phyloP scores from a whole-genome alignment of 2,329 filamentous ascomycete species.

The Beauveria scarabaeidicola region DNA sequence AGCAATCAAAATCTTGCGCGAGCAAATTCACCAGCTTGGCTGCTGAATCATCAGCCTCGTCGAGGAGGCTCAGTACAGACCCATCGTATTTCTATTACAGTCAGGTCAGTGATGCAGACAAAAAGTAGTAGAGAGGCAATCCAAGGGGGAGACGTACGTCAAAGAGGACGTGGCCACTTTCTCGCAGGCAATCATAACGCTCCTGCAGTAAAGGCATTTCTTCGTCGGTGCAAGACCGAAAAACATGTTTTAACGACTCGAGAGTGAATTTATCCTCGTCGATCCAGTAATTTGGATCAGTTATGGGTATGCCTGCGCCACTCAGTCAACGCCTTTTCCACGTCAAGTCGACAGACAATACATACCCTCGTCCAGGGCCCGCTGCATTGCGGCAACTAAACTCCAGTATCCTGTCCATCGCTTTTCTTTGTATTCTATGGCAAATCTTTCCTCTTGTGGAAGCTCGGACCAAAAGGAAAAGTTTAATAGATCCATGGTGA shows the following conservation, averaged over 20 bases:
- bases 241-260: constrained; percentile 65
- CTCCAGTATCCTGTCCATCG: constrained; percentile 95
- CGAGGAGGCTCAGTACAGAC: constrained; percentile 64
- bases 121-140: not conserved
- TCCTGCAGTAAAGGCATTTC: constrained; percentile 77
- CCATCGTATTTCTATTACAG: constrained; percentile 60
- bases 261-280: constrained; percentile 68
- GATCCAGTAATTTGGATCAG: constrained; percentile 78
- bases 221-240: constrained; percentile 78
- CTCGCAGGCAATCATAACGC: constrained; percentile 68
- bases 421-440: constrained; percentile 71
- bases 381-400: constrained; percentile 75
- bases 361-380: constrained; percentile 75
- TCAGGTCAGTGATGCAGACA: not conserved
- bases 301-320: constrained; percentile 69
- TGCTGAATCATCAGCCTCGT: constrained; percentile 68
- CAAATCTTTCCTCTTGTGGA: constrained; percentile 63
- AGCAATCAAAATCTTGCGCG: constrained; percentile 73
- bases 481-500: constrained; percentile 93
- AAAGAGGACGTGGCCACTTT: constrained; percentile 73
- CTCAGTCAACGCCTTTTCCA: constrained; percentile 9
- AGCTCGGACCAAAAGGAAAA: constrained; percentile 91
- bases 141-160: constrained; percentile 44
- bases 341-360: constrained; percentile 5
- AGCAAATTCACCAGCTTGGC: constrained; percentile 79